Base-by-base conservation (phyloP, 1,284 basidiomycete genomes). In the Vanrija sp. region DNA sequence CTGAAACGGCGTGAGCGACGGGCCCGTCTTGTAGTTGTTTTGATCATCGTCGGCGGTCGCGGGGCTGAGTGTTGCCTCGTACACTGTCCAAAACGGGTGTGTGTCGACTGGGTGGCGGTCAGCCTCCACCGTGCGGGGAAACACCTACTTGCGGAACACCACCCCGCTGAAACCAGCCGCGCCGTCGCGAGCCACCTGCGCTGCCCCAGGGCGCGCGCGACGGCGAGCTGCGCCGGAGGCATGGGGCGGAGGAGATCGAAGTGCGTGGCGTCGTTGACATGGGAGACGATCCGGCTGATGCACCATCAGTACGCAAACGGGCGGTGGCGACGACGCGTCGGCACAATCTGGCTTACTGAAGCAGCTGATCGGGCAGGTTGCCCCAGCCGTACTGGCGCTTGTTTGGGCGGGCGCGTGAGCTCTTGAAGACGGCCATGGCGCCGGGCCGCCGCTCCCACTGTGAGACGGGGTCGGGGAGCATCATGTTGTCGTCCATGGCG, bases 61-160 rank as follows among this genome's bases (percentile, higher is more conserved):
- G 19, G 59, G 47, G 9, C 46, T 45, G 16, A 61, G n/a, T 10
- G 29, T 9, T 28, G 42, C 23, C 15, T 50, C 48, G 45, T 61
- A 66, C 14, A 51, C 18, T 23, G 55, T 29, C 67, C 67, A 69
- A 51, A 69, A 69, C 3, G 65, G 51, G 43, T 67, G 64, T 14
- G 59, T 55, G 58, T 69, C 59, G 60, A 65, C 67, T 69, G 43
- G 16, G 29, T 16, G 25, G 23, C 18, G 26, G 45, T 46, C 49
- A 52, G 39, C 23, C 5, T 39, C 38, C 28, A 46, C 38, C 25
- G 5, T 16, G 10, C 18, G 4, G 12, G 6, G 6, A 23, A 14
- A 26, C 40, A 57, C 66, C 55, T 47, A 67, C 67, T 58, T 3
- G 62, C 62, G 29, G 34, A 39, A 18, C 50, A 49, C 67, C 67